Evolutionary conservation across 2,329 filamentous ascomycete genomes (phyloP).

Genomic region (Aspergillus caelatus): DNA sequence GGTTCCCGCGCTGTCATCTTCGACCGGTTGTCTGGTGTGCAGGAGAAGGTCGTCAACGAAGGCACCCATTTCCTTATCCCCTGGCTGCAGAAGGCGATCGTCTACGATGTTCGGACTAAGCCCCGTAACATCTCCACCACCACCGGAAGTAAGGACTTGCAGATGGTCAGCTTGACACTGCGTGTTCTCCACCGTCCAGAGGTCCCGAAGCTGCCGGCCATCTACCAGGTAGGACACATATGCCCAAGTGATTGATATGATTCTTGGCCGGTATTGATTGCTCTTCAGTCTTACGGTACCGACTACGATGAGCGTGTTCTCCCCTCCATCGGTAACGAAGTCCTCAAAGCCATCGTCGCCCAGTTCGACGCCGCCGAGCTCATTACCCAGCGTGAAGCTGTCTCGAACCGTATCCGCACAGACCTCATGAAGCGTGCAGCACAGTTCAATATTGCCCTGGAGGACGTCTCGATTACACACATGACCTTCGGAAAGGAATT

Average conservation of each 20-base stretch:
- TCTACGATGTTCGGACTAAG: conserved; percentile 97
- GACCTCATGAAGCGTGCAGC: conserved; percentile 90
- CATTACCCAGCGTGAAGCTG: conserved; percentile 97
- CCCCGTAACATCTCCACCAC: conserved; percentile 97
- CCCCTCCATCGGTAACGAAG: conserved; percentile 98
- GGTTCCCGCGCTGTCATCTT: conserved; percentile 97
- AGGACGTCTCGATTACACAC: conserved; percentile 98
- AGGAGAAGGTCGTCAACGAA: conserved; percentile 89
- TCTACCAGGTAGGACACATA: conserved; percentile 78
- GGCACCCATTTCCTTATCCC: conserved; percentile 96
- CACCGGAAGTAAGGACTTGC: conserved; percentile 96
- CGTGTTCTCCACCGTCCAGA: conserved; percentile 93
- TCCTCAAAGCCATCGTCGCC: conserved; percentile 96
- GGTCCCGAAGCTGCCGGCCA: conserved; percentile 89
- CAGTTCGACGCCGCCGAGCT: conserved; percentile 98
- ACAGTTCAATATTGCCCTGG: conserved; percentile 98
- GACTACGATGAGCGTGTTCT: conserved; percentile 99
- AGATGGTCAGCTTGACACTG: conserved; percentile 99
- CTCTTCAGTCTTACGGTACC: conserved; percentile 80
- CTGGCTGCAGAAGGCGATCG: conserved; percentile 91
- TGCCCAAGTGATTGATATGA: neutral
- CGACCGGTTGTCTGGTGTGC: conserved; percentile 88
- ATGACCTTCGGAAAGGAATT: conserved; percentile 99
- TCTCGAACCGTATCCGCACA: conserved; percentile 88
- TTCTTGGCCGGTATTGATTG: neutral